Percentiles rank a stretch among this genome's conserved stretches.
These are phyloP conservation scores for Hymenoscyphus albidus DNA, from an alignment of 2,329 filamentous ascomycete species.

Conservation along the genomic window DNA sequence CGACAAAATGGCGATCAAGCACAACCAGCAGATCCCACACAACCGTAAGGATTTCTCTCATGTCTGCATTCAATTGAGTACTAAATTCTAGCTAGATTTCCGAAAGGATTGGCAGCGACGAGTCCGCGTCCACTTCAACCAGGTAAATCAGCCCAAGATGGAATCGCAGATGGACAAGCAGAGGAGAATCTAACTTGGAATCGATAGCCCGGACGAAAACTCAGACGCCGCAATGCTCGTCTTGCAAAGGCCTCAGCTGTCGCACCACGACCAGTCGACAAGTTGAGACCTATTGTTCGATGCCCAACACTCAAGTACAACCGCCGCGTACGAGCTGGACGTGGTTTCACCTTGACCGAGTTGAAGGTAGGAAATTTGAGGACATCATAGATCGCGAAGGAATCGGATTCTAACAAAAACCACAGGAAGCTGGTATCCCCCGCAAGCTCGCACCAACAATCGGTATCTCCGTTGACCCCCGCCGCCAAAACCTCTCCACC, in stretches of 20 bases:
- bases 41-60: conserved; percentile 65
- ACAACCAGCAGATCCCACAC: conserved; percentile 98
- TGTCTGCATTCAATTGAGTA: conserved; percentile 27
- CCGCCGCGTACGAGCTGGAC: conserved; percentile 91
- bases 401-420: conserved; percentile 21
- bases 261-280: conserved; percentile 95
- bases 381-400: conserved; percentile 4
- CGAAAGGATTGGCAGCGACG: conserved; percentile 99
- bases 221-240: conserved; percentile 84
- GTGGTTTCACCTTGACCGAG: conserved; percentile 96
- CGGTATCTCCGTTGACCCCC: conserved; percentile 94
- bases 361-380: conserved; percentile 71
- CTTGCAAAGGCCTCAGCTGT: conserved; percentile 91
- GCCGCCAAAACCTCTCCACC: conserved; percentile 95
- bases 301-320: conserved; percentile 99
- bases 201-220: conserved; percentile 88
- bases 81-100: conserved; percentile 65
- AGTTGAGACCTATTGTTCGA: conserved; percentile 91
- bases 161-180: conserved; percentile 9
- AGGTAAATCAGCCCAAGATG: conserved; percentile 60
- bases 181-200: conserved; percentile 34
- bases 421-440: conserved; percentile 88
- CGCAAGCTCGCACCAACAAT: conserved; percentile 92
- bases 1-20: conserved; percentile 78
- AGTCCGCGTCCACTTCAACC: conserved; percentile 99